A percentile compares a stretch with the other conserved stretches of the same genome.
Evolutionary conservation across 2,329 filamentous ascomycete species (phyloP).

Genomic region (Fusarium caatingaense): DNA sequence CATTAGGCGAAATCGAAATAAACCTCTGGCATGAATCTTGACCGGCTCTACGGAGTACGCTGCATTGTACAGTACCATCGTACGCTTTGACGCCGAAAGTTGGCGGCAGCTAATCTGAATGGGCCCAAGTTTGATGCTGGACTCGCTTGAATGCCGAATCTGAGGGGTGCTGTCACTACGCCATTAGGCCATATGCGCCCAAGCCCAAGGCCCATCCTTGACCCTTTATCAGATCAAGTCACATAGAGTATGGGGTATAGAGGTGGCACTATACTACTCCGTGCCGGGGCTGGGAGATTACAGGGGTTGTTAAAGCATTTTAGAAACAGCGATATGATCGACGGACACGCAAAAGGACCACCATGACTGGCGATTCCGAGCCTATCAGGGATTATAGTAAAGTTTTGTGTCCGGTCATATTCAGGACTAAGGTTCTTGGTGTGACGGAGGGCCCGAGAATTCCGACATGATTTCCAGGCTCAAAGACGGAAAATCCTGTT

Average conservation of each 20-base stretch:
- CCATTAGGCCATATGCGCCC: constrained; percentile 3
- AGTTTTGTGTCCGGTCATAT: neutral
- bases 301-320: constrained; percentile 14
- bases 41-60: neutral
- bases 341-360: constrained; percentile 20
- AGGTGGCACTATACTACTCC: constrained; percentile 14
- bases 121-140: neutral
- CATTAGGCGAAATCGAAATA: constrained; percentile 6
- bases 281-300: constrained; percentile 3
- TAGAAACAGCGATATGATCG: constrained; percentile 21
- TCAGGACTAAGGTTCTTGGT: neutral
- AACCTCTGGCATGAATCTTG: constrained; percentile 14
- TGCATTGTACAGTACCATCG: neutral
- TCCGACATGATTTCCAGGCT: constrained; percentile 4
- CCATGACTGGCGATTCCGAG: constrained; percentile 1
- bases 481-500: constrained; percentile 13
- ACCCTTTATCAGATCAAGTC: constrained; percentile 23
- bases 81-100: constrained; percentile 15
- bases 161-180: constrained; percentile 17
- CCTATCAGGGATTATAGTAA: neutral
- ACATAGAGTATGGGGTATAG: constrained; percentile 18
- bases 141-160: constrained; percentile 13
- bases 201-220: neutral
- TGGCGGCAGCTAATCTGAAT: constrained; percentile 6
- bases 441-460: constrained; percentile 14